A percentile compares a stretch with the other conserved stretches of the same genome.
Conservation (phyloP, 495 filamentous ascomycete species). For the Daldinia caldariorum region DNA sequence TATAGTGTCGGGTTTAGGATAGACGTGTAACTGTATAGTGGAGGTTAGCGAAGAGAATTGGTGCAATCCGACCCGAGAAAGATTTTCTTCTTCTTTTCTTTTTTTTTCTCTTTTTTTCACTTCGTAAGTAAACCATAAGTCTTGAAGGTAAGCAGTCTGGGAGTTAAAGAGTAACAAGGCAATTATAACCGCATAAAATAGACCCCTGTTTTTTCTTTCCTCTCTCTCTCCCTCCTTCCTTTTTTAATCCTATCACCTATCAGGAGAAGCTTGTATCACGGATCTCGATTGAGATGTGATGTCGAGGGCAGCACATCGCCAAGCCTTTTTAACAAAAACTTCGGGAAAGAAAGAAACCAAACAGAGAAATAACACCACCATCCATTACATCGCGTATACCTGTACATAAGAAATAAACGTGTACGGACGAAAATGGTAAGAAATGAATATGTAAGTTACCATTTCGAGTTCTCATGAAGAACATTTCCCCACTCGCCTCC, state of each 20-base stretch:
- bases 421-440: constrained; percentile 6
- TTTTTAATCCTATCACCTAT: constrained; percentile 23
- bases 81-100: neutral
- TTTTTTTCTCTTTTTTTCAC: too few relatives aligned
- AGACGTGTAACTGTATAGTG: constrained; percentile 26
- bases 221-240: too few relatives aligned
- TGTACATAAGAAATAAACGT: neutral
- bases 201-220: constrained; percentile 2
- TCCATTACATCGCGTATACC: neutral
- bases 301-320: constrained; percentile 16
- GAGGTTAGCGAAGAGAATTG: constrained; percentile 23
- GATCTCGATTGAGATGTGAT: constrained; percentile 41
- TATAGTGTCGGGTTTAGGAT: neutral
- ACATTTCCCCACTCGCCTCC: constrained; percentile 32
- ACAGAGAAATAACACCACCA: neutral
- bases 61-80: constrained; percentile 40
- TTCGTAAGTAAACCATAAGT: constrained; percentile 3
- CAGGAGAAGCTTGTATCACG: constrained; percentile 24
- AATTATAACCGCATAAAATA: constrained; percentile 34
- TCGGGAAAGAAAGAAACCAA: neutral
- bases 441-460: neutral
- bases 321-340: constrained; percentile 1
- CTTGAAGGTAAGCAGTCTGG: constrained; percentile 27
- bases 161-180: constrained; percentile 6
- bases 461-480: constrained; percentile 14